Evolutionary conservation across 306 rosid genomes (phyloP), one percentile per base, ranked within the genome.

Genomic region (Sechiopsis laciniata): DNA sequence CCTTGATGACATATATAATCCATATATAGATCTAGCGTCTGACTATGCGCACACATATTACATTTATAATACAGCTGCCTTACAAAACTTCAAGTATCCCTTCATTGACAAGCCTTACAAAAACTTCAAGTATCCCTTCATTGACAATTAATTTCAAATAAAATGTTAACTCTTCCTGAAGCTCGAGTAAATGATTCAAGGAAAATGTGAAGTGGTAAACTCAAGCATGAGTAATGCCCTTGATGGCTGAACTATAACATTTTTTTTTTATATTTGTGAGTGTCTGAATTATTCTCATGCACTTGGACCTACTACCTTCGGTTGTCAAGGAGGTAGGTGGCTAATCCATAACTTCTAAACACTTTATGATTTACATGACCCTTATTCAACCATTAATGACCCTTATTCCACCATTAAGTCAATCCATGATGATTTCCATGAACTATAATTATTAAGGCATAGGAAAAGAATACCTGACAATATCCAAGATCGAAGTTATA

Each of bases 401-500:
- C 45, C 45, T 37, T 37, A 37, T 37, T 37, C 45, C 5, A 37
- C 45, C 45, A 37, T 37, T 1, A 37, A 37, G 45, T 37, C 45
- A 37, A 42, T 42, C 48, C 48, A 42, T 42, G 11, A 42, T 37
- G 48, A 8, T 42, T 9, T 40, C 10, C 8, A 40, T 40, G 46
- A 40, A 40, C 46, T 7, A 40, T 40, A 40, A 66, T 21, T 70
- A 24, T 24, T 15, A 51, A 21, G 10, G 10, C 48, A 71, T 6
- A 52, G 40, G n/a, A 8, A 15, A 37, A 37, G 10, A 24, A 51
- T 87, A 95, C 99, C 99, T 95, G 99, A 78, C 99, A 95, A 78
- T 95, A 95, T 81, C 99, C 99, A 78, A 95, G 97, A 85, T 95
- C 99, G 13, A 95, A 95, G 86, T 95, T 95, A 92, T 95, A 95